phyloP scores from a whole-genome alignment of 2,329 filamentous ascomycete species.

The Thelonectria discophora region DNA sequence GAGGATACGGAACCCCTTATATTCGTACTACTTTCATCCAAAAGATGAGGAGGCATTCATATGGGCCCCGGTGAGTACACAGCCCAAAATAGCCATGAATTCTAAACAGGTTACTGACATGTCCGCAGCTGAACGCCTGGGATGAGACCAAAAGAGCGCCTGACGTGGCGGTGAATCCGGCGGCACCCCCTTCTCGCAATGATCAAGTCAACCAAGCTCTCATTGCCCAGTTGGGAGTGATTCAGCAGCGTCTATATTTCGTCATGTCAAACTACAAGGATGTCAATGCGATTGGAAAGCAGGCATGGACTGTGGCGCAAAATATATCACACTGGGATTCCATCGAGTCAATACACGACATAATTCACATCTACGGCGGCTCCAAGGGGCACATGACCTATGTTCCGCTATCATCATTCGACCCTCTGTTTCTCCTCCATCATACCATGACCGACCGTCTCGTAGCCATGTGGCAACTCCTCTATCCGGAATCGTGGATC shows the following conservation, averaged over 20 bases:
- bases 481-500: conserved; percentile 76
- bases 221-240: conserved; percentile 57
- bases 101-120: conserved; percentile 8
- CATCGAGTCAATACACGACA: conserved; percentile 71
- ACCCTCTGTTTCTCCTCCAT: conserved; percentile 82
- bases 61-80: conserved; percentile 63
- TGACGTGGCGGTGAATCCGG: conserved; percentile 42
- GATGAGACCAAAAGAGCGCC: conserved; percentile 68
- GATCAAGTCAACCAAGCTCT: conserved; percentile 59
- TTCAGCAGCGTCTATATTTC: conserved; percentile 72
- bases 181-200: conserved; percentile 63
- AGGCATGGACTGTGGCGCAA: conserved; percentile 64
- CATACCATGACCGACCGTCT: conserved; percentile 80
- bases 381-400: conserved; percentile 74
- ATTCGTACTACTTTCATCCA: conserved; percentile 67
- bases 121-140: conserved; percentile 65
- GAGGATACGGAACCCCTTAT: conserved; percentile 69
- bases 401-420: conserved; percentile 77
- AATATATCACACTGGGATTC: conserved; percentile 66
- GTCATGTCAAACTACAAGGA: conserved; percentile 74
- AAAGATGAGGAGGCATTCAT: conserved; percentile 67
- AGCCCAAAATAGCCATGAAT: not conserved
- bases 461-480: conserved; percentile 78
- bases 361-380: conserved; percentile 67
- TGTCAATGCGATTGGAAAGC: conserved; percentile 75